Base-by-base conservation (phyloP, 2,329 filamentous ascomycete genomes). In the Beauveria pseudobassiana region DNA sequence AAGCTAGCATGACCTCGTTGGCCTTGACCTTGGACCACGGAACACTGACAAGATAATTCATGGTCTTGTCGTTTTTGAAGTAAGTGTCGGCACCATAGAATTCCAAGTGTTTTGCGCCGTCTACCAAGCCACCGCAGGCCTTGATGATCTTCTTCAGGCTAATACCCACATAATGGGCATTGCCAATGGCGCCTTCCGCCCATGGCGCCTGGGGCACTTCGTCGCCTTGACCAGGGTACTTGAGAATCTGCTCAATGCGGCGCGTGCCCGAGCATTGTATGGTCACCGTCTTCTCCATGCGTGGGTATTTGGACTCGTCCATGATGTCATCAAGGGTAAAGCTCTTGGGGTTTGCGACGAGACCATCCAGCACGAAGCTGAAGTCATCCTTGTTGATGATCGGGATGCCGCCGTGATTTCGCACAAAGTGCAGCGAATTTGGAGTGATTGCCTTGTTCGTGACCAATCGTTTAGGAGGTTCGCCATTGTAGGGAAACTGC, bases 331-430 rank as follows among this genome's bases (percentile, higher is more conserved):
- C 76, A 0, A 90, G 67, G 0, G 82, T 85, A 59, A 88, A 78
- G 1, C 70, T 76, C 59, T 80, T 79, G 0, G 86, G 85, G 3
- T 81, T 75, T 6, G 80, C 80, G 3, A 89, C 87, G 0, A 88
- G 75, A 0, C 87, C 86, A 62, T 85, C 83, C 5, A 90, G 70
- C 2, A 76, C 73, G 18, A 88, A 75, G 26, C 74, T 78, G 67
- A 75, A 87, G 3, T 80, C 75, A 0, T 82, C 77, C 1, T 78
- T 73, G 9, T 88, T 79, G 59, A 90, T 89, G 8, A 82, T 75
- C 0, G 88, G 88, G 20, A 91, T 84, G 0, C 87, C 87, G 10
- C 88, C 87, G 64, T 91, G 88, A 63, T 91, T 91, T 8, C 88
- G 78, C 0, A 91, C 84, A 65, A 89, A 91, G 65, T 86, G 82